Evolutionary conservation across 257 asterid genomes (phyloP).

Genomic region (Avicennia marina): DNA sequence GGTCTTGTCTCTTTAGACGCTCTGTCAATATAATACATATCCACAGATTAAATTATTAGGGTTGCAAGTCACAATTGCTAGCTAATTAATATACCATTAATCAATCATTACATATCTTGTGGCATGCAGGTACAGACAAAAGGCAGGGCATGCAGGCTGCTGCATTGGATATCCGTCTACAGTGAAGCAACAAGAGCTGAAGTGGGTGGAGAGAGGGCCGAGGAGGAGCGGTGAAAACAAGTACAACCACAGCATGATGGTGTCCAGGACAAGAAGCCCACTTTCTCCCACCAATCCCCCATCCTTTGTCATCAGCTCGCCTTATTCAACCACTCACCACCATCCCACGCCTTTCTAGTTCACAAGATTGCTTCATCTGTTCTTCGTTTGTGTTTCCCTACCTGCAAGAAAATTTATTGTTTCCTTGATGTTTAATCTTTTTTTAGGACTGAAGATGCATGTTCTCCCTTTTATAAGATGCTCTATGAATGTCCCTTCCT

Average conservation of each 20-base stretch:
- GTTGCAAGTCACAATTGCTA: no score
- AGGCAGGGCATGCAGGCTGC: constrained; percentile 61
- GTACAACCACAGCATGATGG: constrained; percentile 34
- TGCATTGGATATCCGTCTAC: constrained; percentile 57
- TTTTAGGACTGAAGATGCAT: no score
- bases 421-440: no score
- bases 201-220: constrained; percentile 83
- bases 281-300: constrained; percentile 25
- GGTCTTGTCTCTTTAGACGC: no score
- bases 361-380: not conserved
- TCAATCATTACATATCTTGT: no score
- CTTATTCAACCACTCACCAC: constrained; percentile 43
- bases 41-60: no score
- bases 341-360: constrained; percentile 55
- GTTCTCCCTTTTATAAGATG: no score
- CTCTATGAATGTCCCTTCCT: no score
- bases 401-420: no score
- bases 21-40: no score
- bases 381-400: no score
- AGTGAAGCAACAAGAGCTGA: constrained; percentile 70
- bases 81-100: no score
- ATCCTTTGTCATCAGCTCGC: constrained; percentile 51
- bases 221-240: constrained; percentile 43
- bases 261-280: constrained; percentile 43
- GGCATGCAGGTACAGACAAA: constrained; percentile 51